phyloP scores from a whole-genome alignment of 1,284 basidiomycete genomes.

The Thecaphora thlaspeos region DNA sequence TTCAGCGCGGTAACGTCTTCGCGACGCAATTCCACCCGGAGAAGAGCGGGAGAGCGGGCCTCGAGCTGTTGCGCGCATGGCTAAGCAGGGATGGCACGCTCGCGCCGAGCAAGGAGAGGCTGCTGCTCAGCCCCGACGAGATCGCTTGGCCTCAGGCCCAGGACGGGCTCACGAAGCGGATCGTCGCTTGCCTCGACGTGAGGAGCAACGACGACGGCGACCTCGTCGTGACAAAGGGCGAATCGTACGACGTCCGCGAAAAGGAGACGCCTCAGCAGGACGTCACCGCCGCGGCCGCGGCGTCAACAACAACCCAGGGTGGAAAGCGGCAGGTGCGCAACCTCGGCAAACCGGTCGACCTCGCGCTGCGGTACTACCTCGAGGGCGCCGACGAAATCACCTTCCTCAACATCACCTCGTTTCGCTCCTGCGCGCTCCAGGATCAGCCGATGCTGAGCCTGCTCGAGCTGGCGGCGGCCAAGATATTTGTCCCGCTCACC shows the following conservation, averaged over 20 bases:
- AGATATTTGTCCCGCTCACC: conserved; percentile 94
- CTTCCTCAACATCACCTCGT: conserved; percentile 98
- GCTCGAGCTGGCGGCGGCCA: conserved; percentile 82
- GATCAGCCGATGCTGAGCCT: conserved; percentile 99
- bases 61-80: conserved; percentile 80
- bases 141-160: conserved; percentile 56
- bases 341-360: conserved; percentile 92
- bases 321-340: conserved; percentile 77
- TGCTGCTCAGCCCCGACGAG: conserved; percentile 37
- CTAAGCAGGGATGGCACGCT: conserved; percentile 63
- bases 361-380: conserved; percentile 81
- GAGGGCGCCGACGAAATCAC: conserved; percentile 95
- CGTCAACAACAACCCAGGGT: conserved; percentile 7
- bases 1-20: conserved; percentile 83
- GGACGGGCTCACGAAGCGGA: conserved; percentile 72
- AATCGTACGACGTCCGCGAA: conserved; percentile 97
- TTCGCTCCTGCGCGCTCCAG: conserved; percentile 87
- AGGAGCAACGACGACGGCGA: conserved; percentile 94
- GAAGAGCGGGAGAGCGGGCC: conserved; percentile 89
- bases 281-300: conserved; percentile 3
- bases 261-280: conserved; percentile 54
- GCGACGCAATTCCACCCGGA: conserved; percentile 98
- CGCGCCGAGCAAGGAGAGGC: conserved; percentile 19
- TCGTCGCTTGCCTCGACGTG: conserved; percentile 97
- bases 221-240: conserved; percentile 97